These are phyloP conservation scores for Scenedesmus sp. DNA, from an alignment of 163 green algal genomes.

Conservation along the genomic window DNA sequence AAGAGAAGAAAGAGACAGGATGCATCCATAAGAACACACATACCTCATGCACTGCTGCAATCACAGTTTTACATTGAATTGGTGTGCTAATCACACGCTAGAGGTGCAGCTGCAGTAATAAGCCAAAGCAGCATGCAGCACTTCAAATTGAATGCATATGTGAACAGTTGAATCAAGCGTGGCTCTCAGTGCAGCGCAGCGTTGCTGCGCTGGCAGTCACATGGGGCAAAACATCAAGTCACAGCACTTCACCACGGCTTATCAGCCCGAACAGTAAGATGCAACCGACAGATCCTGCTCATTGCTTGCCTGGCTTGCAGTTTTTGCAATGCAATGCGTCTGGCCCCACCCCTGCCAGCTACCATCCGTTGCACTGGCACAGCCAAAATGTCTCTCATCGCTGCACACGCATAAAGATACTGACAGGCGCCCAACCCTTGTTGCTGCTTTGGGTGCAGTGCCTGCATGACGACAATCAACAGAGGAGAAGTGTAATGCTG, in stretches of 20 bases:
- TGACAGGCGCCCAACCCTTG: background rate
- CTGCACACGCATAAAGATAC: background rate
- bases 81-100: background rate
- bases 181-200: background rate
- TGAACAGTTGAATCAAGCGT: background rate
- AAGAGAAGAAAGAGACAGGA: background rate
- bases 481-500: background rate
- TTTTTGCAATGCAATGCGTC: background rate
- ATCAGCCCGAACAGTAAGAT: background rate
- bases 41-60: background rate
- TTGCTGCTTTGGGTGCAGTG: background rate
- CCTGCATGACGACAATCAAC: background rate
- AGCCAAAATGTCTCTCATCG: background rate
- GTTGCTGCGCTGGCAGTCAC: background rate
- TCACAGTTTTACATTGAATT: background rate
- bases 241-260: background rate
- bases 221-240: conserved; percentile 2
- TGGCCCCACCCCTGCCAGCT: background rate
- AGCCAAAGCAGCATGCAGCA: background rate
- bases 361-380: background rate
- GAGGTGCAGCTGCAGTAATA: background rate
- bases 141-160: background rate
- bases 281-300: background rate
- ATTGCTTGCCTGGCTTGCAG: background rate
- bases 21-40: background rate